Evolutionary conservation across 2,329 filamentous ascomycete species (phyloP).

Genomic region (Curvularia verruculosa): DNA sequence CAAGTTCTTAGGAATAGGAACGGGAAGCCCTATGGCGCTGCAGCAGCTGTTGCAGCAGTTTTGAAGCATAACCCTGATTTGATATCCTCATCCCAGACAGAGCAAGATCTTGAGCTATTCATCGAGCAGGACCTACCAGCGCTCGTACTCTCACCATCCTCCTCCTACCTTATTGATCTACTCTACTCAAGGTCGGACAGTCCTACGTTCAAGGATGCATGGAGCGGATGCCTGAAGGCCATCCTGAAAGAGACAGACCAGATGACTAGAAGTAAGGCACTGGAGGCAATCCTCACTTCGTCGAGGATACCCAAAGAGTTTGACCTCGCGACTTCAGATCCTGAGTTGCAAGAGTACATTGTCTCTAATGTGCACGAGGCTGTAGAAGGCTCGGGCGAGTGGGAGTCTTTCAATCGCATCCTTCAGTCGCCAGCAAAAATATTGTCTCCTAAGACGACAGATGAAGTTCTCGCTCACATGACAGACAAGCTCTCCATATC

Average conservation of each 20-base stretch:
- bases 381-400: constrained; percentile 42
- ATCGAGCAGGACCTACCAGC: constrained; percentile 62
- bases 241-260: constrained; percentile 38
- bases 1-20: constrained; percentile 60
- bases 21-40: constrained; percentile 71
- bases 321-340: constrained; percentile 43
- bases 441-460: constrained; percentile 45
- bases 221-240: constrained; percentile 39
- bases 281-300: constrained; percentile 45
- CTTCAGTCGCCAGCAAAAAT: constrained; percentile 43
- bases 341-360: constrained; percentile 47
- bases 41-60: constrained; percentile 62
- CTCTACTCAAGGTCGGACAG: constrained; percentile 58
- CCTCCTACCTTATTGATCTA: constrained; percentile 68
- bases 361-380: constrained; percentile 36
- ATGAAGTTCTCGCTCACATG: constrained; percentile 48
- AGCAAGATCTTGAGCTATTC: constrained; percentile 52
- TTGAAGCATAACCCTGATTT: constrained; percentile 54
- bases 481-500: constrained; percentile 48
- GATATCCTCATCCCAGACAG: constrained; percentile 51
- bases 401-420: constrained; percentile 47
- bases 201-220: constrained; percentile 38
- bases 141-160: constrained; percentile 72
- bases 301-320: constrained; percentile 45
- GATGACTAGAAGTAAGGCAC: constrained; percentile 32